A percentile compares a stretch with the other conserved stretches of the same genome.
Conservation (phyloP, 352 stramenopile species). For the Phytophthora pisi region DNA sequence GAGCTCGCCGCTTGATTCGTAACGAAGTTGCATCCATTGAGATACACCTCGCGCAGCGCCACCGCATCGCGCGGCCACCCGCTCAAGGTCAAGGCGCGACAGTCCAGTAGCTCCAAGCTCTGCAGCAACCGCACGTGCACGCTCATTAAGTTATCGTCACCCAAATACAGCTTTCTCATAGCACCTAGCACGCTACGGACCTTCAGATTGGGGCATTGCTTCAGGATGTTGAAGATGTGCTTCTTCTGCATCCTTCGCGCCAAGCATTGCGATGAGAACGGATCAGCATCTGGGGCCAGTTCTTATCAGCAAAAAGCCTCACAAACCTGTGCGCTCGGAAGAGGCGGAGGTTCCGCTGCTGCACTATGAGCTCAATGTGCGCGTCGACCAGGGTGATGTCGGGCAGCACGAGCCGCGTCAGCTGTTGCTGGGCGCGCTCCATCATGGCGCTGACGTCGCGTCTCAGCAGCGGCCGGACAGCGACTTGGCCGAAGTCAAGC, state of each 20-base stretch:
- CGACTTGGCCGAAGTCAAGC: constrained; percentile 55
- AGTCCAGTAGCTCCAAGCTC: constrained; percentile 69
- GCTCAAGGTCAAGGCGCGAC: constrained; percentile 49
- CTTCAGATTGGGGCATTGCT: constrained; percentile 41
- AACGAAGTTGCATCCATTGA: constrained; percentile 60
- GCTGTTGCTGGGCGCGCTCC: constrained; percentile 37
- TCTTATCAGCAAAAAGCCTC: neutral
- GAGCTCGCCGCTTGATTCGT: constrained; percentile 47
- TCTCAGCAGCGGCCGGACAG: constrained; percentile 26
- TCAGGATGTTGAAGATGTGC: constrained; percentile 53
- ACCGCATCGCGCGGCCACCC: constrained; percentile 42
- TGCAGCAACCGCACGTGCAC: constrained; percentile 13
- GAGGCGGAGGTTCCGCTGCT: constrained; percentile 39
- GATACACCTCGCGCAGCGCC: constrained; percentile 43
- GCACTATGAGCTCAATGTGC: constrained; percentile 43
- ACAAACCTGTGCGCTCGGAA: constrained; percentile 62
- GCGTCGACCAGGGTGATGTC: constrained; percentile 54
- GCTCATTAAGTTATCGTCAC: constrained; percentile 2
- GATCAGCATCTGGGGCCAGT: constrained; percentile 9
- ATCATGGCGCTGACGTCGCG: constrained; percentile 48
- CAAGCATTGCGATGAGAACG: constrained; percentile 20
- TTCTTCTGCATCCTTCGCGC: constrained; percentile 53
- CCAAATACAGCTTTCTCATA: constrained; percentile 3
- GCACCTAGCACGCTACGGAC: constrained; percentile 16
- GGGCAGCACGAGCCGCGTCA: constrained; percentile 48